A percentile compares a stretch with the other conserved stretches of the same genome.
Conservation (phyloP, 1,139 yeast genomes). For the Lodderomyces oxycetoniae region DNA sequence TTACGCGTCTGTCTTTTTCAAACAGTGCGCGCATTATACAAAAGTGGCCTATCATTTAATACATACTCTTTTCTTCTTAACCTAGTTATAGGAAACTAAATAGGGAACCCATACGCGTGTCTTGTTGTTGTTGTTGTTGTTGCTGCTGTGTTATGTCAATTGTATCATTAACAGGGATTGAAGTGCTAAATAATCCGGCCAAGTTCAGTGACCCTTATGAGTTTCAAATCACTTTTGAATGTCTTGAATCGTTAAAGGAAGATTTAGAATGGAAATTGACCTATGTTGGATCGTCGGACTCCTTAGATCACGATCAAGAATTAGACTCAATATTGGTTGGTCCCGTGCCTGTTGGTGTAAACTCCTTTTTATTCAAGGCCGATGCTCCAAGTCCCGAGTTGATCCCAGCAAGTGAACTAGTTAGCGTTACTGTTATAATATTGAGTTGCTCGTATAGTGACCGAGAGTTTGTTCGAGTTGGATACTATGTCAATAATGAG, state of each 20-base stretch:
- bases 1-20: no score
- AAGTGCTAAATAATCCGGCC: slow-evolving; percentile 93
- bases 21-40: no score
- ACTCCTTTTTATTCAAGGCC: slow-evolving; percentile 87
- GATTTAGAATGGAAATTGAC: slow-evolving; percentile 97
- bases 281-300: slow-evolving; percentile 91
- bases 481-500: slow-evolving; percentile 95
- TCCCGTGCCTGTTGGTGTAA: slow-evolving; percentile 96
- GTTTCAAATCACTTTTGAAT: slow-evolving; percentile 95
- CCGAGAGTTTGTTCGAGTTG: slow-evolving; percentile 92
- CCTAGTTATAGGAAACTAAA: no score
- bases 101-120: no score
- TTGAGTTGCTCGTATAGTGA: slow-evolving; percentile 91
- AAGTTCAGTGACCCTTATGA: slow-evolving; percentile 90
- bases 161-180: slow-evolving; percentile 86
- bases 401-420: slow-evolving; percentile 93
- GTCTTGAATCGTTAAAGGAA: slow-evolving; percentile 86
- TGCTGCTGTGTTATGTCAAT: no score
- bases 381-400: slow-evolving; percentile 96
- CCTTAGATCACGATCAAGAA: slow-evolving; percentile 94
- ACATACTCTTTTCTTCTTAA: no score
- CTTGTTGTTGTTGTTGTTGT: no score
- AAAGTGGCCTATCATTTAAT: no score
- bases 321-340: slow-evolving; percentile 93
- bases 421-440: slow-evolving; percentile 88